Conservation (phyloP, 352 stramenopile species). For the Pythium grandisporangium region DNA sequence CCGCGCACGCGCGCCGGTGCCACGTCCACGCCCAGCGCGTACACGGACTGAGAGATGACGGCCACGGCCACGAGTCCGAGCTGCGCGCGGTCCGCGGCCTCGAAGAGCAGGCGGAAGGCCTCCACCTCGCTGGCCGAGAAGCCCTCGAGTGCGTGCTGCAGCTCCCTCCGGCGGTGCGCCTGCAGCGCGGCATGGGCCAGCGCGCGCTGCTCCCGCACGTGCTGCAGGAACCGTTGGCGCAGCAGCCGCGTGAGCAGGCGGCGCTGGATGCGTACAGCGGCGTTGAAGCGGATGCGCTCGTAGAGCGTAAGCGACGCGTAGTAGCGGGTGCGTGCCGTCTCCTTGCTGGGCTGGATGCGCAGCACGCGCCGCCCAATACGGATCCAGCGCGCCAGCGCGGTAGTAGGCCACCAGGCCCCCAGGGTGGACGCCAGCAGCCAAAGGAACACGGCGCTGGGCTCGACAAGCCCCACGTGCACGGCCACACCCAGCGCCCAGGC, state of each 20-base stretch:
- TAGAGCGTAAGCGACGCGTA: conserved; percentile 56
- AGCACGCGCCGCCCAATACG: conserved; percentile 33
- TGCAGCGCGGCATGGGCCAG: conserved; percentile 26
- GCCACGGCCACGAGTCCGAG: conserved; percentile 57
- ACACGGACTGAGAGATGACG: conserved; percentile 63
- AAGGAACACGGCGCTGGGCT: conserved; percentile 40
- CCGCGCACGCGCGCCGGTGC: conserved; percentile 28
- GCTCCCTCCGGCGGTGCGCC: conserved; percentile 20
- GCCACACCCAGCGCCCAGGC: conserved; percentile 32
- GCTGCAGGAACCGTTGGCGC: conserved; percentile 36
- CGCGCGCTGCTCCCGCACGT: conserved; percentile 29
- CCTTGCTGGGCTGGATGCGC: conserved; percentile 30
- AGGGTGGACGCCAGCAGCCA: conserved; percentile 41
- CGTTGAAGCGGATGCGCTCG: conserved; percentile 58
- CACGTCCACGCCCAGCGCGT: conserved; percentile 59
- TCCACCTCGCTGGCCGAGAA: conserved; percentile 61
- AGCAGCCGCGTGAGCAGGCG: conserved; percentile 43
- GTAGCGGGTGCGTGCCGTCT: conserved; percentile 13
- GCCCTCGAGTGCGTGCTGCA: conserved; percentile 43
- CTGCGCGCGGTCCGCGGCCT: conserved; percentile 42
- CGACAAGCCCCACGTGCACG: conserved; percentile 39
- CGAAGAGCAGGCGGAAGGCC: conserved; percentile 58
- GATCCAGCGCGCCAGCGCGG: conserved; percentile 26
- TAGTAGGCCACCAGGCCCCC: conserved; percentile 41
- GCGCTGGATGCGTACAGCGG: conserved; percentile 55